A percentile compares a stretch with the other conserved stretches of the same genome.
phyloP scores from a whole-genome alignment of 2,329 filamentous ascomycete species.

The Arthroderma sp. region DNA sequence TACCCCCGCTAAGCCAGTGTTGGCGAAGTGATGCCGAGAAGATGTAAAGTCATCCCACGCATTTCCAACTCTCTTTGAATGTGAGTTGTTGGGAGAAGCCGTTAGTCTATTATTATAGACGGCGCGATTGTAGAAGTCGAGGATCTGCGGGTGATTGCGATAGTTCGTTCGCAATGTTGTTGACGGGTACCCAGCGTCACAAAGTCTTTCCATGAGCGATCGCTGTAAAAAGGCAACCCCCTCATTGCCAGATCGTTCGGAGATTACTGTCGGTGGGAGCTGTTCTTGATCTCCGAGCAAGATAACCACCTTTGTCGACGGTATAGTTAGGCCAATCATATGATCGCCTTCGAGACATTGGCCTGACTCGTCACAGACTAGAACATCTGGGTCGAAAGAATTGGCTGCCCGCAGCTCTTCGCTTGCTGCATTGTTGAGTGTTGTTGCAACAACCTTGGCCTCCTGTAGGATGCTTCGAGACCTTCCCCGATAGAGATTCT shows the following conservation, averaged over 20 bases:
- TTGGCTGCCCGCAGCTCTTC: not conserved
- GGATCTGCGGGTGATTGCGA: not conserved
- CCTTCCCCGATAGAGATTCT: not conserved
- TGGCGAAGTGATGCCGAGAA: not conserved
- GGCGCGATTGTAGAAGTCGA: not conserved
- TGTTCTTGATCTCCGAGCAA: conserved; percentile 10
- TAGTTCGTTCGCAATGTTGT: not conserved
- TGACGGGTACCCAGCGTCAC: not conserved
- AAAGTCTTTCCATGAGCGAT: conserved; percentile 1
- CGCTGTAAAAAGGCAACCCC: conserved; percentile 3
- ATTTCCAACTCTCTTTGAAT: not conserved
- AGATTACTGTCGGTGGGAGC: conserved; percentile 8
- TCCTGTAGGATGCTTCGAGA: not conserved
- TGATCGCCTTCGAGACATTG: conserved; percentile 10
- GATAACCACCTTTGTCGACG: conserved; percentile 3
- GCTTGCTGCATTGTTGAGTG: not conserved
- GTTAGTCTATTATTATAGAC: not conserved
- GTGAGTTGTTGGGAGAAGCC: not conserved
- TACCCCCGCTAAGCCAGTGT: not conserved
- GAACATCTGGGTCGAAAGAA: conserved; percentile 4
- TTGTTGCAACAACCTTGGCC: not conserved
- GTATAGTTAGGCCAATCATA: conserved; percentile 7
- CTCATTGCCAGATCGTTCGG: conserved; percentile 5
- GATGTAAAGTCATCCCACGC: not conserved
- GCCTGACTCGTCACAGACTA: conserved; percentile 10